Base-by-base conservation (phyloP, 2,329 filamentous ascomycete species). In the Pseudogymnoascus sp. region DNA sequence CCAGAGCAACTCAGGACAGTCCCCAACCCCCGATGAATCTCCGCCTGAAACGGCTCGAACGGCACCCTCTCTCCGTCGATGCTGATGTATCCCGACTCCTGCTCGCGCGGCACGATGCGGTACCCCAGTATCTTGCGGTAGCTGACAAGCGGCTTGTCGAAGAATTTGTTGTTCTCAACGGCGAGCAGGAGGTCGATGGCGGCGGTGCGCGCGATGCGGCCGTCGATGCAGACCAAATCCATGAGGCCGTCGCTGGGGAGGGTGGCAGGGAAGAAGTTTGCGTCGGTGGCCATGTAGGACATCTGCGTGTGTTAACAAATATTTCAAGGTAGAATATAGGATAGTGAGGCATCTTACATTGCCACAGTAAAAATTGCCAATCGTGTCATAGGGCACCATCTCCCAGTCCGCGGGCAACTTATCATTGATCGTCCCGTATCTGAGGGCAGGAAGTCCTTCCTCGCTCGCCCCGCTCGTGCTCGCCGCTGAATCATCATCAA, bases 331-430 rank as follows among this genome's bases (percentile, higher is more conserved):
- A 22, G n/a, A n/a, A 30, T 3, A 35, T 14, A 22, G 9, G 8
- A 49, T 3, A 4, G 5, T 36, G 12, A 38, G n/a, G 12, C 9
- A 19, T 78, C 84, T 77, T 72, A 87, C 86, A 73, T 97, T 99
- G 65, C 94, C 94, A 33, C 88, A 90, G 75, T 95, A 97, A 73
- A 99, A 96, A 70, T 91, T 97, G 55, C 92, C 92, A 62, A 99
- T 79, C 30, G 88, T 90, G 65, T 94, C 85, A 66, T 89, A 83
- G 0, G 89, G 84, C 2, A 89, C 77, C 19, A 88, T 77, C 64
- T 89, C 81, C 92, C 94, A 99, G 52, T 84, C 88, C 1, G 83
- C 77, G 0, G 92, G 92, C 0, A 97, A 73, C 14, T 87, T 80
- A 68, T 95, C 91, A 60, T 85, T 84, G 63, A 94, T 78, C 0